Conservation (phyloP, 345 rosid genomes). For the Linum usitatissimum region DNA sequence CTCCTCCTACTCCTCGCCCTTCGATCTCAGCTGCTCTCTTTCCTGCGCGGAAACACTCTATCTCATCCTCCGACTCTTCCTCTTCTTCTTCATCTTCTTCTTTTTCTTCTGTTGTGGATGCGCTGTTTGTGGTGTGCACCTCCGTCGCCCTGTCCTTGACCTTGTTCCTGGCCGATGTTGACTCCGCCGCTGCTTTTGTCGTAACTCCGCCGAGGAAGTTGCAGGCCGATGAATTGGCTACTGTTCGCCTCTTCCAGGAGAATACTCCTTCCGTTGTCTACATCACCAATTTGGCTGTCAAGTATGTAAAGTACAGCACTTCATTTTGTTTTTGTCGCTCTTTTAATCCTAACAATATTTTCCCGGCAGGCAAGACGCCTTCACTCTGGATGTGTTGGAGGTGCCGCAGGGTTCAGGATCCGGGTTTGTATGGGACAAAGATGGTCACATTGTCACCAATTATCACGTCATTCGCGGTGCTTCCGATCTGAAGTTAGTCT, state of each 20-base stretch:
- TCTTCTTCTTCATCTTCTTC: not conserved
- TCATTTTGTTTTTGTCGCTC: not conserved
- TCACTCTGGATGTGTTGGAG: conserved; percentile 87
- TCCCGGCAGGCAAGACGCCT: conserved; percentile 70
- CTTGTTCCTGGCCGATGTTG: conserved; percentile 41
- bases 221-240: conserved; percentile 81
- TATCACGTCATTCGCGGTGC: conserved; percentile 96
- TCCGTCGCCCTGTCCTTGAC: conserved; percentile 62
- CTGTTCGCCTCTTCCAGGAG: conserved; percentile 82
- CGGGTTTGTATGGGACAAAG: conserved; percentile 85
- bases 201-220: conserved; percentile 54
- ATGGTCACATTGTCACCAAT: conserved; percentile 83
- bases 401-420: conserved; percentile 98
- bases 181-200: conserved; percentile 59
- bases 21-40: not conserved
- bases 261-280: conserved; percentile 95
- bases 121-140: conserved; percentile 46
- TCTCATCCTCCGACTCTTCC: not conserved
- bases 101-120: conserved; percentile 27
- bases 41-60: not conserved
- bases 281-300: conserved; percentile 85
- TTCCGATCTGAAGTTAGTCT: conserved; percentile 78
- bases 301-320: conserved; percentile 19
- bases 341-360: not conserved
- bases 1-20: not conserved